phyloP scores from a whole-genome alignment of 768 basidiomycete genomes.

The Terana coerulea region DNA sequence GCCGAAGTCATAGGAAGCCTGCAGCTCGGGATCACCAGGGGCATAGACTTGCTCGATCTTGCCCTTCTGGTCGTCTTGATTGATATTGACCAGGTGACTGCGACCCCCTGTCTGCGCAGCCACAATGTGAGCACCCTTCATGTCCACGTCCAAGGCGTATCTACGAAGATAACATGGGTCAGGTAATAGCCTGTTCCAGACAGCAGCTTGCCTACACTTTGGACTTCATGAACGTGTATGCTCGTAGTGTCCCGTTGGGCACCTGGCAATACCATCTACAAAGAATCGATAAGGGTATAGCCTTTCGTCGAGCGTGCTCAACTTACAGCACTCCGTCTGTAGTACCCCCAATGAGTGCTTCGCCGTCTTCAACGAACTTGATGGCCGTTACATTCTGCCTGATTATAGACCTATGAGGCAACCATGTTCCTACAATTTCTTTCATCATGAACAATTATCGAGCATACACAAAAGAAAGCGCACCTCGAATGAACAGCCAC shows the following conservation, averaged over 20 bases:
- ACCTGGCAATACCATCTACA: constrained; percentile 65
- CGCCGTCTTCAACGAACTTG: constrained; percentile 59
- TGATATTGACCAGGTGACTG: constrained; percentile 49
- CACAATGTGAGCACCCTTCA: constrained; percentile 45
- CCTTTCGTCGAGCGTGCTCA: background rate
- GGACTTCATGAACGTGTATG: constrained; percentile 53
- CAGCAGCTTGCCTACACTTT: constrained; percentile 42
- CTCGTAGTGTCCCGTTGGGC: constrained; percentile 61
- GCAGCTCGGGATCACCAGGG: constrained; percentile 31
- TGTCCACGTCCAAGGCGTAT: constrained; percentile 50
- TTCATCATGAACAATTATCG: background rate
- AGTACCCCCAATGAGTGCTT: constrained; percentile 64
- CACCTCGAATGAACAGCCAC: constrained; percentile 62
- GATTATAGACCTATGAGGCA: constrained; percentile 57
- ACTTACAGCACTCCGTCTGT: constrained; percentile 65
- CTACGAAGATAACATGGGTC: constrained; percentile 26
- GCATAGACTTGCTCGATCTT: constrained; percentile 51
- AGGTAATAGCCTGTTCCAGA: background rate
- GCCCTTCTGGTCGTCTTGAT: constrained; percentile 46
- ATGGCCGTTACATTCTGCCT: constrained; percentile 63
- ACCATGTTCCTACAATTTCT: constrained; percentile 62
- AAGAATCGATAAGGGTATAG: background rate
- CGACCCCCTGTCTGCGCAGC: constrained; percentile 49
- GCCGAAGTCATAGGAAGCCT: constrained; percentile 33
- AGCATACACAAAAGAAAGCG: constrained; percentile 2